Conservation (phyloP, 768 basidiomycete genomes). For the Rhodotorula diobovata region DNA sequence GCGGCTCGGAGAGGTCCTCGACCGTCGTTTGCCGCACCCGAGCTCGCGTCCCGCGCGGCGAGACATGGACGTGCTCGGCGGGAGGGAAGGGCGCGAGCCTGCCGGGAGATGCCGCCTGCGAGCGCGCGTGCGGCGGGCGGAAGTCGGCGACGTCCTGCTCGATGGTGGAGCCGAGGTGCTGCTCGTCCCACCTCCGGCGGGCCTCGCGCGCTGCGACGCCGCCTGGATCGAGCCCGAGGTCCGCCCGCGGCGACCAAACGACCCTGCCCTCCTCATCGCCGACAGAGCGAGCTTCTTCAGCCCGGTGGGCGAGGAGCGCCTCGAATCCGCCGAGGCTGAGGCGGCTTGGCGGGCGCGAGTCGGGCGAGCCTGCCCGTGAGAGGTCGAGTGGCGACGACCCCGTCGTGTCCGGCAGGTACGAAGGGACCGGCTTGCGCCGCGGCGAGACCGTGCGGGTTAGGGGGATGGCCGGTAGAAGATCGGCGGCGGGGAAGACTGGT, state of each 20-base stretch:
- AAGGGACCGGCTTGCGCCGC: constrained; percentile 7
- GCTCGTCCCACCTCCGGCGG: neutral
- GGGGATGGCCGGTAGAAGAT: neutral
- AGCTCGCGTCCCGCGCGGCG: neutral
- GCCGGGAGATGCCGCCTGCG: neutral
- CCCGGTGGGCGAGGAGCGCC: constrained; percentile 4
- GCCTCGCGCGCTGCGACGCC: constrained; percentile 21
- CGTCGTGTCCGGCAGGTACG: neutral
- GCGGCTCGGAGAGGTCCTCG: no score
- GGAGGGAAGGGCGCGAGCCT: neutral
- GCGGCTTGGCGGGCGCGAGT: neutral
- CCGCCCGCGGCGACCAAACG: constrained; percentile 14
- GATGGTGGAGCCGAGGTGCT: neutral
- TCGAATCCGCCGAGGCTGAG: constrained; percentile 20
- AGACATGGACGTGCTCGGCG: neutral
- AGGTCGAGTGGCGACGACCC: neutral
- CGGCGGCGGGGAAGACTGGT: no score
- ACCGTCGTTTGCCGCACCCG: neutral
- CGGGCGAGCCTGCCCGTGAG: neutral
- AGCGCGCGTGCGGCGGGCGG: no score
- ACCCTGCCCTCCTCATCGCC: neutral
- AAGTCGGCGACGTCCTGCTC: neutral
- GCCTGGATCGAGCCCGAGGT: constrained; percentile 10
- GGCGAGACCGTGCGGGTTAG: neutral
- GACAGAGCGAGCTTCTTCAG: neutral